Percentiles rank a stretch among this genome's conserved stretches.
Conservation (phyloP, 371 early-diverging fungal species). For the Lichtheimia ramosa region DNA sequence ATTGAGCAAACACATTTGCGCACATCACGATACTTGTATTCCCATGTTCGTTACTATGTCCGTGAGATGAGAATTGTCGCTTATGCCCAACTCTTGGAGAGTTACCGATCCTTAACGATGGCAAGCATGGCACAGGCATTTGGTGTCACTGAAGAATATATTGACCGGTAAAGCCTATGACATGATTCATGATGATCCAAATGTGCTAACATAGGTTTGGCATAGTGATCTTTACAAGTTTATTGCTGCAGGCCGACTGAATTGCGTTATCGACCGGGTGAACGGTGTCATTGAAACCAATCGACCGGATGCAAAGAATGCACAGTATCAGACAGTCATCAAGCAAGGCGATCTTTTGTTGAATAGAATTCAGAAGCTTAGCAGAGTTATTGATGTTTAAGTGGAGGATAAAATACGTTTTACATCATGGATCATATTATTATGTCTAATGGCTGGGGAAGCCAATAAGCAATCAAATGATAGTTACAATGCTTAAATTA, state of each 20-base stretch:
- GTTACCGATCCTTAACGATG: constrained; percentile 94
- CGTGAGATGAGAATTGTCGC: constrained; percentile 98
- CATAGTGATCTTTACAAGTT: constrained; percentile 91
- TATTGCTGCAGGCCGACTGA: constrained; percentile 95
- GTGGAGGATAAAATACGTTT: background rate
- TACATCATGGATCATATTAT: too few species aligned
- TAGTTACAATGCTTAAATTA: too few species aligned
- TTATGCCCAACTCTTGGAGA: constrained; percentile 97
- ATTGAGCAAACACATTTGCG: constrained; percentile 52
- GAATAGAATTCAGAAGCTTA: constrained; percentile 95
- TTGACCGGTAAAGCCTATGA: constrained; percentile 74
- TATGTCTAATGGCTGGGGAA: too few species aligned
- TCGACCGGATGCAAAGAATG: constrained; percentile 95
- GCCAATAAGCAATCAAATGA: too few species aligned
- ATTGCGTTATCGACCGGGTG: constrained; percentile 99
- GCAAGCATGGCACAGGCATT: constrained; percentile 97
- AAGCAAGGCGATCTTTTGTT: constrained; percentile 96
- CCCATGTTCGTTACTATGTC: constrained; percentile 89
- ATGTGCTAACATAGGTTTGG: background rate
- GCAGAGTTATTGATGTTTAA: constrained; percentile 86
- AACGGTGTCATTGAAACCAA: constrained; percentile 96
- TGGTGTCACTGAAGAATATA: constrained; percentile 94
- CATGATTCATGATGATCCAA: too few species aligned
- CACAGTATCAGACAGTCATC: constrained; percentile 93
- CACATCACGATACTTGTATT: constrained; percentile 67